These are phyloP conservation scores for Acidomyces sp. DNA, from an alignment of 495 filamentous ascomycete species.

Conservation along the genomic window DNA sequence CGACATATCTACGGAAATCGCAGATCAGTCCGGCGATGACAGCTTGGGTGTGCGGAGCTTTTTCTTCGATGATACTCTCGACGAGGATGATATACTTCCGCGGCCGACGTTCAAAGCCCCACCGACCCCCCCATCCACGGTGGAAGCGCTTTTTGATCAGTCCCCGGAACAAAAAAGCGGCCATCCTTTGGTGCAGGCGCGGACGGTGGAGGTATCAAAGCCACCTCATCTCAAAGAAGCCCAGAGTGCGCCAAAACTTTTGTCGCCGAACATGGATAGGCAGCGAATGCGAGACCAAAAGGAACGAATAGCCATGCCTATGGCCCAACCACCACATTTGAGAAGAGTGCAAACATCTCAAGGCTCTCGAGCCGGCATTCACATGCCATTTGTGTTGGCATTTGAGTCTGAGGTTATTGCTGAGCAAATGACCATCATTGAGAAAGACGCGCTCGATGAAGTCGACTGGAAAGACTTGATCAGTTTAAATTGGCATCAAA, in stretches of 20 bases:
- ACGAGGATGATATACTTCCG: conserved; percentile 38
- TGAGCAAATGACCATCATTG: conserved; percentile 88
- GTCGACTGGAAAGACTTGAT: conserved; percentile 97
- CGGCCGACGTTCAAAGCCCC: conserved; percentile 57
- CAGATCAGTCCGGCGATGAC: conserved; percentile 35
- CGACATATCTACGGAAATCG: conserved; percentile 59
- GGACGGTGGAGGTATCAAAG: background rate
- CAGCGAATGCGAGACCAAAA: background rate
- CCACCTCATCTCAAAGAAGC: conserved; percentile 12
- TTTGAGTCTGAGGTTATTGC: conserved; percentile 83
- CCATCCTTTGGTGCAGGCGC: conserved; percentile 9
- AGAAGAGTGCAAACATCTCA: conserved; percentile 5
- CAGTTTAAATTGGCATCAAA: conserved; percentile 78
- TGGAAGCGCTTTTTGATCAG: conserved; percentile 8
- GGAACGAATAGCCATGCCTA: too few relatives aligned
- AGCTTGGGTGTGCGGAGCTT: conserved; percentile 29
- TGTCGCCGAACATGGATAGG: conserved; percentile 11
- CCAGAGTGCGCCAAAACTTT: conserved; percentile 14
- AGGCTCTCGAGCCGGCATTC: conserved; percentile 27
- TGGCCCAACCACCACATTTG: background rate
- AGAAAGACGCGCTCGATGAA: conserved; percentile 90
- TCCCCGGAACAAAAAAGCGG: conserved; percentile 5
- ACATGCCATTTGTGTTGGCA: conserved; percentile 83
- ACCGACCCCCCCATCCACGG: conserved; percentile 30
- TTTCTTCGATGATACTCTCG: conserved; percentile 30